phyloP scores from a whole-genome alignment of 2,329 filamentous ascomycete species.

The Pseudomassariella vexata region DNA sequence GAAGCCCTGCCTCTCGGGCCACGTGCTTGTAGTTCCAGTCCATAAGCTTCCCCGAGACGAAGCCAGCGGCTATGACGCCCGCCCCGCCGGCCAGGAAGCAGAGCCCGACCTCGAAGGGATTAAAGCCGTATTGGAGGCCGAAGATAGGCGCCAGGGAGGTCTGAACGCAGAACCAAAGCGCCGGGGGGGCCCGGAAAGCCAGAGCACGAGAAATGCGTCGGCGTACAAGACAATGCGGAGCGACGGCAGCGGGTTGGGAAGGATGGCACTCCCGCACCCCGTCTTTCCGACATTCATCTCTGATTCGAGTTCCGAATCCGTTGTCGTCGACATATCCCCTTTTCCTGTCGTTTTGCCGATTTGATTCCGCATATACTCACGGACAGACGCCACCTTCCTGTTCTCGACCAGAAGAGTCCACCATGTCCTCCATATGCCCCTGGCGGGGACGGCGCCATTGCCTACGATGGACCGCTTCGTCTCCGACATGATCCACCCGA shows the following conservation, averaged over 20 bases:
- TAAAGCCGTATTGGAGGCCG: slow-evolving; percentile 1
- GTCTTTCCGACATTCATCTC: background rate
- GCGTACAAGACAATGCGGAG: slow-evolving; percentile 10
- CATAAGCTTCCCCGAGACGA: slow-evolving; percentile 3
- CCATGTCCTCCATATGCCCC: slow-evolving; percentile 10
- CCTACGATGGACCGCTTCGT: slow-evolving; percentile 10
- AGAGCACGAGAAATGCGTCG: slow-evolving; percentile 9
- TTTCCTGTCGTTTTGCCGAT: background rate
- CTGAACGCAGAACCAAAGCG: slow-evolving; percentile 2
- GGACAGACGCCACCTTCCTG: no score
- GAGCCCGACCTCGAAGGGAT: slow-evolving; percentile 3
- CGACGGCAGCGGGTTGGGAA: slow-evolving; percentile 8
- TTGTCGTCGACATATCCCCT: background rate
- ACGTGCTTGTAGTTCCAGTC: background rate
- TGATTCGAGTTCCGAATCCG: background rate
- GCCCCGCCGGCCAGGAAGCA: slow-evolving; percentile 2
- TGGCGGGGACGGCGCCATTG: slow-evolving; percentile 7
- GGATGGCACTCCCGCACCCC: background rate
- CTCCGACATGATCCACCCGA: slow-evolving; percentile 9
- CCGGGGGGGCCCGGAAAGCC: background rate
- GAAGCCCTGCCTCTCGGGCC: slow-evolving; percentile 28
- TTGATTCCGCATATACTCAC: background rate
- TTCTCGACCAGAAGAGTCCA: slow-evolving; percentile 1
- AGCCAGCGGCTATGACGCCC: slow-evolving; percentile 3
- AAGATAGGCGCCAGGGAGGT: slow-evolving; percentile 6